phyloP scores from a whole-genome alignment of 352 stramenopile species.

The Blastocystis sp. region DNA sequence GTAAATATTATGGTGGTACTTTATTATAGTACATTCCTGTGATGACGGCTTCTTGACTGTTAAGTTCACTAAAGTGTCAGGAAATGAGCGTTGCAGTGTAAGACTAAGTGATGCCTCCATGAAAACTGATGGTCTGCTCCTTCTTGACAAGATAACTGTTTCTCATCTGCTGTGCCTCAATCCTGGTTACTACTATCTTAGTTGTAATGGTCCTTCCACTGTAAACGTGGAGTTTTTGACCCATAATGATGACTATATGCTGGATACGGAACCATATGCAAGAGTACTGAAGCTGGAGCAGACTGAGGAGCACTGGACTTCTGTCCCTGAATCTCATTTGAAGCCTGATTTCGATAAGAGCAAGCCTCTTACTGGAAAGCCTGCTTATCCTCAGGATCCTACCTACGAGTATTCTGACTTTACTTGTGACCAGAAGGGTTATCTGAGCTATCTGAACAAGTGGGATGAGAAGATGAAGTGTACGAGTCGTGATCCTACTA shows the following conservation, averaged over 20 bases:
- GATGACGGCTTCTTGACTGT: conserved; percentile 15
- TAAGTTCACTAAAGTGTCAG: background rate
- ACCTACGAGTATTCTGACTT: background rate
- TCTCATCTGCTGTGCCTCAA: background rate
- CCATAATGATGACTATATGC: background rate
- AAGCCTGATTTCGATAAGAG: conserved; percentile 16
- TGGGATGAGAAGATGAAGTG: background rate
- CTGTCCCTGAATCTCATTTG: background rate
- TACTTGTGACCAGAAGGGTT: conserved; percentile 22
- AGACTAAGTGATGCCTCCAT: background rate
- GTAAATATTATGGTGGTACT: background rate
- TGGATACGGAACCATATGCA: background rate
- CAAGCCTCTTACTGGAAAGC: background rate
- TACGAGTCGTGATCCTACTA: background rate
- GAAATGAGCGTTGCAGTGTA: background rate
- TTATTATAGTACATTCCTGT: background rate
- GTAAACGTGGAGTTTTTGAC: background rate
- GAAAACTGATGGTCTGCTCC: conserved; percentile 30
- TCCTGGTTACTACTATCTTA: conserved; percentile 21
- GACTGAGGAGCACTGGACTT: background rate
- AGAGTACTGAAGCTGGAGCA: background rate
- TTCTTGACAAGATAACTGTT: conserved; percentile 8
- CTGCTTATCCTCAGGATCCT: background rate
- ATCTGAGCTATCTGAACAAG: conserved; percentile 1
- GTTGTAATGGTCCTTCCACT: background rate